These are phyloP conservation scores for Daedaleopsis nitida DNA, from an alignment of 768 basidiomycete genomes.

Conservation along the genomic window DNA sequence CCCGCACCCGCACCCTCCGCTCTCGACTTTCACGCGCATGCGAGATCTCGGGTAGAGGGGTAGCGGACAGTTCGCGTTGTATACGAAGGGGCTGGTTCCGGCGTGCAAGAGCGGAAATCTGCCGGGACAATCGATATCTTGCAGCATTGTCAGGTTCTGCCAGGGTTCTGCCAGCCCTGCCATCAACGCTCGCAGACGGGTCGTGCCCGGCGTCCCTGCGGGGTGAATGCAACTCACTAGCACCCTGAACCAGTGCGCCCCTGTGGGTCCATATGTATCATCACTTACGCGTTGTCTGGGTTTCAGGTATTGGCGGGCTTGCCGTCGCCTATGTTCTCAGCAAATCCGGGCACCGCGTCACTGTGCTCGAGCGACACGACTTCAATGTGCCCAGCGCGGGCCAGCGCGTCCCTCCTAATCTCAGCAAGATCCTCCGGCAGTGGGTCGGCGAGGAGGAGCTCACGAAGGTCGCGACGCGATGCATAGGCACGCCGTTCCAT, in stretches of 20 bases:
- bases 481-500: slow-evolving; percentile 35
- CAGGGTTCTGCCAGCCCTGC: no score
- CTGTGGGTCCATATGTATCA: not conserved
- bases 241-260: not conserved
- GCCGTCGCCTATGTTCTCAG: slow-evolving; percentile 56
- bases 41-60: no score
- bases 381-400: slow-evolving; percentile 41
- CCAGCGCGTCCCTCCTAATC: slow-evolving; percentile 56
- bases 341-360: slow-evolving; percentile 61
- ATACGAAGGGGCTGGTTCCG: no score
- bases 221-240: not conserved
- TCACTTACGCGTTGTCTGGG: not conserved
- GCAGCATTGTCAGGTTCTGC: no score
- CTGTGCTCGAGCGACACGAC: slow-evolving; percentile 53
- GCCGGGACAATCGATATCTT: no score
- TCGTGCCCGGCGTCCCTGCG: not conserved
- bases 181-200: slow-evolving; percentile 4
- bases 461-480: slow-evolving; percentile 38
- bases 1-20: no score
- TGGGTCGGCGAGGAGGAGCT: slow-evolving; percentile 56
- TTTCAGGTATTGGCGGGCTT: slow-evolving; percentile 52
- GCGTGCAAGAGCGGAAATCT: no score
- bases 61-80: no score
- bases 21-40: no score
- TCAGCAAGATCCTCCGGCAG: slow-evolving; percentile 53